Conservation (phyloP, 352 stramenopile genomes). For the Globisporangium sylvaticum region DNA sequence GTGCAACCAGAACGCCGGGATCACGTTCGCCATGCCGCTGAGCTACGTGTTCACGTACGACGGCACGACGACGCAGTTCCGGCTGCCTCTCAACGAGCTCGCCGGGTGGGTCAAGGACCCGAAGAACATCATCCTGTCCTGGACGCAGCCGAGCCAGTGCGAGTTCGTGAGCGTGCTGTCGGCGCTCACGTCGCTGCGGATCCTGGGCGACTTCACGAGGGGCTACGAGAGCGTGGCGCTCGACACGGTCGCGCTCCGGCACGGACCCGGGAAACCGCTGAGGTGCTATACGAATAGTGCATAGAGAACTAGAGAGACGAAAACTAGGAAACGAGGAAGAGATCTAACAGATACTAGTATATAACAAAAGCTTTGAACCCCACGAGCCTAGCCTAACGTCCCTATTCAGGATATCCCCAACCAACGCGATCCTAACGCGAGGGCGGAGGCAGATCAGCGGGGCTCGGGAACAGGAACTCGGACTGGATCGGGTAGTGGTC, state of each 20-base stretch:
- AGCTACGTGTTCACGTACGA: slow-evolving; percentile 74
- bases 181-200: slow-evolving; percentile 76
- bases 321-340: not conserved
- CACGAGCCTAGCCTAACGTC: not conserved
- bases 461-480: slow-evolving; percentile 71
- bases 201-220: slow-evolving; percentile 89
- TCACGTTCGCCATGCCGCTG: slow-evolving; percentile 85
- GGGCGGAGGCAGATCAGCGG: slow-evolving; percentile 41
- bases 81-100: slow-evolving; percentile 71
- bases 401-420: not conserved
- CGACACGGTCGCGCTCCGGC: slow-evolving; percentile 73
- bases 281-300: slow-evolving; percentile 40
- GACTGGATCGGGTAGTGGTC: slow-evolving; percentile 87
- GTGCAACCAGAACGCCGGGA: slow-evolving; percentile 76
- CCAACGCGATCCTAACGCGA: not conserved
- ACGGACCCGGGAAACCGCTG: slow-evolving; percentile 45
- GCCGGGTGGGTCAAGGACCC: slow-evolving; percentile 89
- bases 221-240: slow-evolving; percentile 89
- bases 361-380: slow-evolving; percentile 4
- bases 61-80: slow-evolving; percentile 78
- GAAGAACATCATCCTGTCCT: slow-evolving; percentile 84
- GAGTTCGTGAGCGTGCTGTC: slow-evolving; percentile 88
- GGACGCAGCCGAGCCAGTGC: slow-evolving; percentile 68
- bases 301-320: slow-evolving; percentile 17
- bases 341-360: not conserved